Percentiles rank a stretch among this genome's conserved stretches.
Conservation (phyloP, 345 rosid genomes). For the Eucalyptus brandiana region DNA sequence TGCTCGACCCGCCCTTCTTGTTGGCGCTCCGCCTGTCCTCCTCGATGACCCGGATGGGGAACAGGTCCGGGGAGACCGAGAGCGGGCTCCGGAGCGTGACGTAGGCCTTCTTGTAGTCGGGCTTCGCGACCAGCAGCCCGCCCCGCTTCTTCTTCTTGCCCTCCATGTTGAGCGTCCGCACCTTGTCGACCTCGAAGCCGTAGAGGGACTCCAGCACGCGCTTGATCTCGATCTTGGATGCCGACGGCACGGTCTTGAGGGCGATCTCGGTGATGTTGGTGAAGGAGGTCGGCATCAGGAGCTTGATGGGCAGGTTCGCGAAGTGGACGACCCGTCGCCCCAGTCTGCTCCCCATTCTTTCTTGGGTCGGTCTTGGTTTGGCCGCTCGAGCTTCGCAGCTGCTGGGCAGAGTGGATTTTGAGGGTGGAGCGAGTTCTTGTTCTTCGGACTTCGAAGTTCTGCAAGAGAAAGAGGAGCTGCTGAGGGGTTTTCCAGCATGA, state of each 20-base stretch:
- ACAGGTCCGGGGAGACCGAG: constrained; percentile 54
- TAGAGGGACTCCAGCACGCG: constrained; percentile 87
- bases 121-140: constrained; percentile 59
- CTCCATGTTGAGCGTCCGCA: constrained; percentile 88
- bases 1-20: constrained; percentile 40
- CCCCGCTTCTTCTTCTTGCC: constrained; percentile 89
- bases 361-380: background rate
- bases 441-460: background rate
- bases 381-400: background rate
- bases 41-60: constrained; percentile 36
- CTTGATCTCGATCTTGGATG: constrained; percentile 90
- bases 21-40: constrained; percentile 41
- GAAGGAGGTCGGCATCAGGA: constrained; percentile 49
- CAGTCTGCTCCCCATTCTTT: constrained; percentile 54
- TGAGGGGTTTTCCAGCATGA: background rate
- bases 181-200: constrained; percentile 81
- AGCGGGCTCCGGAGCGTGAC: constrained; percentile 50
- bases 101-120: constrained; percentile 93
- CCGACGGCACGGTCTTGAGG: constrained; percentile 74
- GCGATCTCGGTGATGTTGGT: constrained; percentile 62
- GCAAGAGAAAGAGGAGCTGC: background rate
- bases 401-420: background rate
- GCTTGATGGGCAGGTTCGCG: constrained; percentile 78
- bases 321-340: constrained; percentile 77
- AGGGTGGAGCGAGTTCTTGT: background rate